These are phyloP conservation scores for Hansenula sp. DNA, from an alignment of 1,139 yeast species.

Conservation along the genomic window DNA sequence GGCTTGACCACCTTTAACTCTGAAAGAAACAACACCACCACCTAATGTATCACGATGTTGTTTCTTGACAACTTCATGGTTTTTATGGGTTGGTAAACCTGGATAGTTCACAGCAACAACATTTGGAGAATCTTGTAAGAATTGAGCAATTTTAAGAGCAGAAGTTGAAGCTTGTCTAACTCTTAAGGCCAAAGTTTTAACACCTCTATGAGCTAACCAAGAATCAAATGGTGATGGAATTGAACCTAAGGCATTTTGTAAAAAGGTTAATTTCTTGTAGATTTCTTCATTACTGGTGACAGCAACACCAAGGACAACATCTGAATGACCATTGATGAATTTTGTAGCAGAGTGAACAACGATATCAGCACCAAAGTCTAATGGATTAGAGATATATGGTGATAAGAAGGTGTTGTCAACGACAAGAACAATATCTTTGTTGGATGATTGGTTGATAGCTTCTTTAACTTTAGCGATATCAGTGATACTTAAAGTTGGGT, in stretches of 20 bases:
- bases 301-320: constrained; percentile 83
- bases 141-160: constrained; percentile 72
- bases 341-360: constrained; percentile 89
- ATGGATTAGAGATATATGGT: constrained; percentile 87
- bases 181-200: constrained; percentile 82
- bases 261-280: constrained; percentile 63
- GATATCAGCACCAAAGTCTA: constrained; percentile 77
- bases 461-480: constrained; percentile 60
- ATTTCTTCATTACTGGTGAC: constrained; percentile 63
- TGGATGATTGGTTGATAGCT: constrained; percentile 39
- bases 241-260: constrained; percentile 88
- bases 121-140: constrained; percentile 42
- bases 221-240: constrained; percentile 88
- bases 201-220: constrained; percentile 91
- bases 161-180: constrained; percentile 62
- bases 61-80: constrained; percentile 56
- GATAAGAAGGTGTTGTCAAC: constrained; percentile 95
- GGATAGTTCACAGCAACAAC: constrained; percentile 78
- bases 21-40: constrained; percentile 89
- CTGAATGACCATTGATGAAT: constrained; percentile 91
- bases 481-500: constrained; percentile 78
- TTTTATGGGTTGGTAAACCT: constrained; percentile 64
- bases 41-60: constrained; percentile 88
- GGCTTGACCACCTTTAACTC: constrained; percentile 76
- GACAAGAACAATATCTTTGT: constrained; percentile 54